phyloP scores from a whole-genome alignment of 108 stramenopile species.

The Pseudonitzschia multistriata region DNA sequence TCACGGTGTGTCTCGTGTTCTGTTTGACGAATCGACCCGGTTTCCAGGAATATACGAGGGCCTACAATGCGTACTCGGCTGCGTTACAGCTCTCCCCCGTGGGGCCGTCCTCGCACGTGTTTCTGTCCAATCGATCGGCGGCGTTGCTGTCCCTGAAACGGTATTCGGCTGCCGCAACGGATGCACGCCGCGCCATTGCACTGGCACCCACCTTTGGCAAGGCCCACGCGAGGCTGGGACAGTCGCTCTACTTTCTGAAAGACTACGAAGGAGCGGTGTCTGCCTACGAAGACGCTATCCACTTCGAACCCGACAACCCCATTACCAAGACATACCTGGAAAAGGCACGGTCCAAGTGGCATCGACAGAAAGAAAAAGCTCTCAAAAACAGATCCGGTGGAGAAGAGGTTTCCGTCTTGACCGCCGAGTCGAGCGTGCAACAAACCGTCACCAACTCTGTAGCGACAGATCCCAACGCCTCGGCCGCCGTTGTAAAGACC shows the following conservation, averaged over 20 bases:
- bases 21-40: not conserved
- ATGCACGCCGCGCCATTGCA: conserved; percentile 80
- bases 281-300: conserved; percentile 86
- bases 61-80: conserved; percentile 87
- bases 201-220: conserved; percentile 91
- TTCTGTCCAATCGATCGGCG: conserved; percentile 84
- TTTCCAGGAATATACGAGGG: conserved; percentile 80
- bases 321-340: conserved; percentile 79
- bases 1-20: not conserved
- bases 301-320: conserved; percentile 69
- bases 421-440: conserved; percentile 53
- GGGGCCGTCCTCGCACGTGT: conserved; percentile 87
- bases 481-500: conserved; percentile 37
- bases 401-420: conserved; percentile 50
- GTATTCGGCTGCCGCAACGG: conserved; percentile 81
- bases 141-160: conserved; percentile 78
- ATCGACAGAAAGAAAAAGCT: conserved; percentile 57
- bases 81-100: conserved; percentile 84
- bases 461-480: conserved; percentile 56
- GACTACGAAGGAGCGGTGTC: conserved; percentile 79
- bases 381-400: conserved; percentile 28
- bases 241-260: conserved; percentile 82
- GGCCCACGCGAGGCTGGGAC: conserved; percentile 89
- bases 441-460: conserved; percentile 56
- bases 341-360: conserved; percentile 78